Percentiles rank a stretch among this genome's conserved stretches.
These are phyloP conservation scores for Solanum bulbocastanum DNA, from an alignment of 257 asterid genomes.

Conservation along the genomic window DNA sequence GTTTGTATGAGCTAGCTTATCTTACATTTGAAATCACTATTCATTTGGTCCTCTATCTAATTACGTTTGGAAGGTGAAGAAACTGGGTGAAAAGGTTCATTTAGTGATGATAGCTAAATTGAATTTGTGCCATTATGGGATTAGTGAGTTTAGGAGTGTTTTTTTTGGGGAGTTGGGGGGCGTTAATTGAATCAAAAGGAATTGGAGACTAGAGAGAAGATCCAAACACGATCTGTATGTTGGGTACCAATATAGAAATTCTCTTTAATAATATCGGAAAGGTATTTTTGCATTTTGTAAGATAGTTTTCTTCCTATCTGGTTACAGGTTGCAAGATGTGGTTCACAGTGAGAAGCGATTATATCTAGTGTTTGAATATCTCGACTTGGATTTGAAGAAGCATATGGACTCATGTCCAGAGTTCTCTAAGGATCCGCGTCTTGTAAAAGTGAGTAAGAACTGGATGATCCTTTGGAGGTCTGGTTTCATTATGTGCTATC, in stretches of 20 bases:
- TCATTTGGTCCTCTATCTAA: not conserved
- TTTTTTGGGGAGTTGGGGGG: not conserved
- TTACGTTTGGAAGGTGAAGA: not conserved
- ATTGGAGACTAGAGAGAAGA: not conserved
- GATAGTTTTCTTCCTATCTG: not conserved
- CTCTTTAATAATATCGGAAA: not conserved
- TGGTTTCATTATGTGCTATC: not conserved
- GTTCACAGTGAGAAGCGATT: constrained; percentile 90
- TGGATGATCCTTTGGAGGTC: constrained; percentile 8
- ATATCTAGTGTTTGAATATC: constrained; percentile 90
- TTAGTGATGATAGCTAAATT: not conserved
- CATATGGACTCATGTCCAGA: constrained; percentile 98
- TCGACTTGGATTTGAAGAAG: constrained; percentile 95
- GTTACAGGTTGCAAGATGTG: constrained; percentile 87
- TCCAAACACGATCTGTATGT: not conserved
- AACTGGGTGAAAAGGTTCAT: not conserved
- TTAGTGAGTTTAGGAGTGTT: not conserved
- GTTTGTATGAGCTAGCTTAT: not conserved
- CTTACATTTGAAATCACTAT: not conserved
- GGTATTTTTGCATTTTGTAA: not conserved
- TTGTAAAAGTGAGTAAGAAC: constrained; percentile 57
- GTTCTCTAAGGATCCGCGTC: constrained; percentile 68
- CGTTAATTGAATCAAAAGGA: not conserved
- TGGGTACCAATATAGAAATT: not conserved
- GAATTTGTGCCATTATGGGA: not conserved